Conservation (phyloP, 1,284 basidiomycete genomes). For the Porogramme epimiltina region DNA sequence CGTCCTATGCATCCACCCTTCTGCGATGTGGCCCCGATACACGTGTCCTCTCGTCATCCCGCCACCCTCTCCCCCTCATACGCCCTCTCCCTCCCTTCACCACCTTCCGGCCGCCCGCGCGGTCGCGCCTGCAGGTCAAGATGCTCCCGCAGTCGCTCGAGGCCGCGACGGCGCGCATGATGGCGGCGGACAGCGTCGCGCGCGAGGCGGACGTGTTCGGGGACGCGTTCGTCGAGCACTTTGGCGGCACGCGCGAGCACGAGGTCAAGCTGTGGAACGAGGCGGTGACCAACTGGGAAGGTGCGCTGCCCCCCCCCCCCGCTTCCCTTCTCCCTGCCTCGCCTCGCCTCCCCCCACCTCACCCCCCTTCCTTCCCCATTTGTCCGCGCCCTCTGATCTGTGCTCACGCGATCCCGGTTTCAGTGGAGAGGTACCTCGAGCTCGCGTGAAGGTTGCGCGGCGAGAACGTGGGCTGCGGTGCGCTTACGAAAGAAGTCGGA, state of each 20-base stretch:
- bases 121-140: constrained; percentile 46
- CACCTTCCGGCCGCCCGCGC: not conserved
- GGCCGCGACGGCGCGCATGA: constrained; percentile 80
- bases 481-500: not conserved
- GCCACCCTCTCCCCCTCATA: not conserved
- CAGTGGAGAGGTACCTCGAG: constrained; percentile 87
- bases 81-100: not conserved
- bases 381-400: not conserved
- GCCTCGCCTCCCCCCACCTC: no score
- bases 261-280: constrained; percentile 86
- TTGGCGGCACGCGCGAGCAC: constrained; percentile 88
- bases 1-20: no score
- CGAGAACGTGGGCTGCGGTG: not conserved
- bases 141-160: constrained; percentile 82
- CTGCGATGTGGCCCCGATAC: not conserved
- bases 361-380: not conserved
- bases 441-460: constrained; percentile 52
- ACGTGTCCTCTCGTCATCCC: not conserved
- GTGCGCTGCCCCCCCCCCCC: constrained; percentile 41
- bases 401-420: no score
- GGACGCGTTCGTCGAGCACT: constrained; percentile 91
- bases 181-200: constrained; percentile 76
- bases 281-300: constrained; percentile 94
- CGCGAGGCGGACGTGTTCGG: constrained; percentile 78
- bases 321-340: not conserved